Percentiles rank a stretch among this genome's conserved stretches.
Evolutionary conservation across 345 rosid species (phyloP).

Genomic region (Eucalyptus sp.): DNA sequence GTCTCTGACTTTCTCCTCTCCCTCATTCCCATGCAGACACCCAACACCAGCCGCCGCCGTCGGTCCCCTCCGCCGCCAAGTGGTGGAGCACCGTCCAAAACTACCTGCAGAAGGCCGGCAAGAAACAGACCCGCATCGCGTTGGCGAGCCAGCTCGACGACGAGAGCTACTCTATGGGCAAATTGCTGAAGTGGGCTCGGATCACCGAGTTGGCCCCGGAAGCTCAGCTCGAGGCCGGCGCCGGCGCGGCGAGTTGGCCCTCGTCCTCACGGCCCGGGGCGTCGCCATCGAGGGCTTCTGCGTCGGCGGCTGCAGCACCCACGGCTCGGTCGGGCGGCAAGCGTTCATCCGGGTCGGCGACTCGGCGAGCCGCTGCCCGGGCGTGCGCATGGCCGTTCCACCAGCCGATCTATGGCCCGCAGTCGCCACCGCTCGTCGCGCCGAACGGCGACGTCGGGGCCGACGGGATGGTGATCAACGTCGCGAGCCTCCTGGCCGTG

Average conservation of each 20-base stretch:
- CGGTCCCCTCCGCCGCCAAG: neutral
- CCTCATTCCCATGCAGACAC: neutral
- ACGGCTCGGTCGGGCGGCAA: slow-evolving; percentile 1
- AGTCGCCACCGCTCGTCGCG: slow-evolving; percentile 4
- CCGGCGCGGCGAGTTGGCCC: slow-evolving; percentile 1
- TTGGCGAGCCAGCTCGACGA: slow-evolving; percentile 8
- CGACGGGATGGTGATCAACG: slow-evolving; percentile 26
- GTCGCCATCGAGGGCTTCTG: slow-evolving; percentile 29
- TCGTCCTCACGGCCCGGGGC: slow-evolving; percentile 17
- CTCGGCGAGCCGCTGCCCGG: slow-evolving; percentile 26
- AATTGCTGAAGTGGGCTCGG: slow-evolving; percentile 6
- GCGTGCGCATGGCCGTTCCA: slow-evolving; percentile 35
- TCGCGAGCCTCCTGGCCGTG: slow-evolving; percentile 18
- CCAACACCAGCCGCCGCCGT: neutral
- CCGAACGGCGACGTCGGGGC: slow-evolving; percentile 29
- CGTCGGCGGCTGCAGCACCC: slow-evolving; percentile 24
- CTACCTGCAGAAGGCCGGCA: slow-evolving; percentile 14
- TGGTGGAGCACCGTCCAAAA: slow-evolving; percentile 18
- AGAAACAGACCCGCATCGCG: neutral
- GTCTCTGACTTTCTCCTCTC: slow-evolving; percentile 13
- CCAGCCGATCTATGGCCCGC: slow-evolving; percentile 36
- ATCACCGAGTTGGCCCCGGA: slow-evolving; percentile 1
- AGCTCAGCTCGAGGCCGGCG: neutral
- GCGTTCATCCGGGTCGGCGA: slow-evolving; percentile 24
- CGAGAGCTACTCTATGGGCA: slow-evolving; percentile 12